Evolutionary conservation across 2,329 filamentous ascomycete species (phyloP), one percentile per base, ranked within the genome.

Genomic region (Elsinoe australis): DNA sequence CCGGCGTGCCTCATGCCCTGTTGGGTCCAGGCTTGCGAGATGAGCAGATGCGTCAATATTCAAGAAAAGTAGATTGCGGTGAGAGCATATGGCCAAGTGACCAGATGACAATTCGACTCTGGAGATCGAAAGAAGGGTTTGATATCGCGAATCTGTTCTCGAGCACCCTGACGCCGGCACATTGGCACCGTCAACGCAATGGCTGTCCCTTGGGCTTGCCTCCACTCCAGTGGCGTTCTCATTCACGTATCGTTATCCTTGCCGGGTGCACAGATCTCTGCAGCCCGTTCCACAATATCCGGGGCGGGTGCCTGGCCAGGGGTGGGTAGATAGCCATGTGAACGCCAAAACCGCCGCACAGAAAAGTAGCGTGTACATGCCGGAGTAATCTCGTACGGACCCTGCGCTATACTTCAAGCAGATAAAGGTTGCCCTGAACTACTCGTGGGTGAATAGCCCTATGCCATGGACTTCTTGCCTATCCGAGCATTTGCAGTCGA

Each of bases 111-210:
- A 24, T 21, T 21, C 10, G 15, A 41, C 22, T n/a, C 5, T 41
- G 21, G 21, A 15, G 17, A 26, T 7, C 26, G 12, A 15, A 21
- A 41, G 17, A 21, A 26, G 36, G 28, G 24, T 42, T 32, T 29
- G 39, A 44, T 32, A 32, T 44, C n/a, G 39, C 39, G 21, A 21
- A 18, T 32, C 39, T 44, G 39, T 44, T 26, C 21, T 32, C 28
- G n/a, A 44, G 39, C n/a, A 32, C 39, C 39, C 28, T 32, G 39
- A 44, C 28, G 39, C 39, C 39, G 39, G 39, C 26, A 44, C 39
- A 44, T 44, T 44, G 39, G 39, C 24, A 44, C 39, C 39, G 28
- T 15, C 39, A 44, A 44, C 24, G 39, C 39, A 32, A 44, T 44
- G 39, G 39, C 39, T 44, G 5, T 32, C 15, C 14, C 28, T 32